Evolutionary conservation across 169 alveolate species (phyloP).

Genomic region (Babesia caballi): DNA sequence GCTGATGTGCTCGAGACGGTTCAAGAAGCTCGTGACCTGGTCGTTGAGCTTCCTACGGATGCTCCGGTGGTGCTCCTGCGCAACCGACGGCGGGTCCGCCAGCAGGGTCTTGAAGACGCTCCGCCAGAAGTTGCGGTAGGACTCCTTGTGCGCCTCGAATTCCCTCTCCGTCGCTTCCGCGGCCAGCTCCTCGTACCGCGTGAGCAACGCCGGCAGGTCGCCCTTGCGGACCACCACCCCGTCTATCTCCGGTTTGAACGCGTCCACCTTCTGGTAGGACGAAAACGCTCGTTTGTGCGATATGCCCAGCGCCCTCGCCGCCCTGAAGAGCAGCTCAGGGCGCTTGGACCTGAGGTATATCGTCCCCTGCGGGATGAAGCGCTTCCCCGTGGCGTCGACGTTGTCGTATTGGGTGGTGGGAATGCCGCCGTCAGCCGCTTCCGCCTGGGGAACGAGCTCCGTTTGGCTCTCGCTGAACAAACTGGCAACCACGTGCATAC

Average conservation of each 20-base stretch:
- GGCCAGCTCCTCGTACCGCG: slow-evolving; percentile 7
- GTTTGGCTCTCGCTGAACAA: slow-evolving; percentile 25
- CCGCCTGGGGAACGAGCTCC: slow-evolving; percentile 3
- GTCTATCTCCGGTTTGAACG: slow-evolving; percentile 39
- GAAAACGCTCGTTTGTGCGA: slow-evolving; percentile 45
- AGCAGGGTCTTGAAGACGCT: slow-evolving; percentile 40
- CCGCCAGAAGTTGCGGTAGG: slow-evolving; percentile 43
- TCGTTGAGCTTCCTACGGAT: slow-evolving; percentile 8
- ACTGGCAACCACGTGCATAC: slow-evolving; percentile 10
- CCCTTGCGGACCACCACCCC: slow-evolving; percentile 34
- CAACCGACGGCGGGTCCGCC: slow-evolving; percentile 34
- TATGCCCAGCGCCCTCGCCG: slow-evolving; percentile 6
- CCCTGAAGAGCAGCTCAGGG: slow-evolving; percentile 6
- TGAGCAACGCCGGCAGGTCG: slow-evolving; percentile 11
- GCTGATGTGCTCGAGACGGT: background rate
- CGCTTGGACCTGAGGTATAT: slow-evolving; percentile 31
- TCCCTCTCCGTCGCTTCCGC: background rate
- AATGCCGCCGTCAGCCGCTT: background rate
- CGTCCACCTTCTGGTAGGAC: slow-evolving; percentile 3
- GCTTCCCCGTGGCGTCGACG: slow-evolving; percentile 39
- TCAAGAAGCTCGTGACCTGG: slow-evolving; percentile 16
- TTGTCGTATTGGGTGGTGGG: slow-evolving; percentile 29
- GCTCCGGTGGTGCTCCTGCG: slow-evolving; percentile 21
- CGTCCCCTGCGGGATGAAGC: slow-evolving; percentile 33
- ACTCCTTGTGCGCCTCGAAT: slow-evolving; percentile 4